Evolutionary conservation across 2,329 filamentous ascomycete genomes (phyloP).

Genomic region (Akanthomyces dipterigenus): DNA sequence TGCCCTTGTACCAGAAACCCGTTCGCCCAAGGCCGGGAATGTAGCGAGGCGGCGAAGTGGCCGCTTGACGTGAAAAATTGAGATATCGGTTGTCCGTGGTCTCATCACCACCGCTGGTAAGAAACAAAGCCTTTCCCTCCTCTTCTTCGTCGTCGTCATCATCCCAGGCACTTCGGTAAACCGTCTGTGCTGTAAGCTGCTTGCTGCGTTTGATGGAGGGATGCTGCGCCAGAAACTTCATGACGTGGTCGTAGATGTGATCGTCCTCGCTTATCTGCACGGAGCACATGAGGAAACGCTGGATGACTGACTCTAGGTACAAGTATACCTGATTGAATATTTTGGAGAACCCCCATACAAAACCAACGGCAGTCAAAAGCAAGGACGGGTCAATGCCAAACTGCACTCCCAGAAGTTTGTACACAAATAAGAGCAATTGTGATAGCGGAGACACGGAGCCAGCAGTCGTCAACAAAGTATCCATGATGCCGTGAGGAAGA

Average conservation of each 20-base stretch:
- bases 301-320: constrained; percentile 29
- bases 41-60: constrained; percentile 42
- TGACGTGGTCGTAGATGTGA: constrained; percentile 51
- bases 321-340: constrained; percentile 28
- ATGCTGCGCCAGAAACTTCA: constrained; percentile 51
- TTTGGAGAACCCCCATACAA: constrained; percentile 41
- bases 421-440: constrained; percentile 36
- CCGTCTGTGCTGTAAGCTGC: constrained; percentile 49
- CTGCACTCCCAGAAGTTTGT: constrained; percentile 36
- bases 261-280: constrained; percentile 50
- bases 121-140: constrained; percentile 28
- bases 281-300: constrained; percentile 42
- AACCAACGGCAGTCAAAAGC: constrained; percentile 37
- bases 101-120: constrained; percentile 30
- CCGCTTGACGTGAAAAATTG: constrained; percentile 54
- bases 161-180: constrained; percentile 49
- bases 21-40: constrained; percentile 48
- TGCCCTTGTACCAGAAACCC: constrained; percentile 47
- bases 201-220: constrained; percentile 44
- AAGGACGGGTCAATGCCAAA: constrained; percentile 44
- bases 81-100: constrained; percentile 36
- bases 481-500: constrained; percentile 29
- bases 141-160: constrained; percentile 41
- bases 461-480: constrained; percentile 39
- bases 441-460: constrained; percentile 37